Base-by-base conservation (phyloP, 345 rosid genomes). In the Arabidopsis suecica region DNA sequence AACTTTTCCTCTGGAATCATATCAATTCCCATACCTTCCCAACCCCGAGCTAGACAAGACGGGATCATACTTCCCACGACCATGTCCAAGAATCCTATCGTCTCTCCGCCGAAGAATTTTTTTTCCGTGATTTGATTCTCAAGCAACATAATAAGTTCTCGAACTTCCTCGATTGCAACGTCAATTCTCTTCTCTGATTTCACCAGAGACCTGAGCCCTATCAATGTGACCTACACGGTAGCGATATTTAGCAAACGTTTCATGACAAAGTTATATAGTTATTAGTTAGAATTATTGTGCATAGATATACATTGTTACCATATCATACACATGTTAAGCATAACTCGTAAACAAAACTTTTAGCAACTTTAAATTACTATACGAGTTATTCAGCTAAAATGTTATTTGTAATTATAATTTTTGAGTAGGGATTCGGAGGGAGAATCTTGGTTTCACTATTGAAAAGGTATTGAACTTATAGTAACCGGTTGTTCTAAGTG, bases 51-150 rank as follows among this genome's bases (percentile, higher is more conserved):
- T 11, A 74, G 13, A 66, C 59, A 65, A 25, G 57, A 56, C 6
- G 73, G 73, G 14, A 75, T 78, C 48, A 75, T 40, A 34, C 62
- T 32, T 18, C 44, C 75, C 3, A 25, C 72, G 3, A 74, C 83
- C 40, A 79, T 33, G 69, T 79, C 84, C 60, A 81, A 61, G 36
- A 60, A 64, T 49, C 86, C 83, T 3, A 59, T 20, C 0, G 49
- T 72, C 18, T 80, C 44, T 3, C 86, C 84, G 3, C 81, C 86
- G 25, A 83, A 81, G 56, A 78, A 81, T 1, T 64, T 11, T 68
- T 79, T 76, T 10, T 73, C 70, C 1, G 49, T 73, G 11, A 79
- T 40, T 65, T 69, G 70, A 18, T 73, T 71, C 69, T 81, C 84
- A 42, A 83, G 74, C 20, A 68, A n/a, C 63, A 53, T 72, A 30